Conservation (phyloP, 2,329 filamentous ascomycete genomes). For the Orbilia blumenaviensis region DNA sequence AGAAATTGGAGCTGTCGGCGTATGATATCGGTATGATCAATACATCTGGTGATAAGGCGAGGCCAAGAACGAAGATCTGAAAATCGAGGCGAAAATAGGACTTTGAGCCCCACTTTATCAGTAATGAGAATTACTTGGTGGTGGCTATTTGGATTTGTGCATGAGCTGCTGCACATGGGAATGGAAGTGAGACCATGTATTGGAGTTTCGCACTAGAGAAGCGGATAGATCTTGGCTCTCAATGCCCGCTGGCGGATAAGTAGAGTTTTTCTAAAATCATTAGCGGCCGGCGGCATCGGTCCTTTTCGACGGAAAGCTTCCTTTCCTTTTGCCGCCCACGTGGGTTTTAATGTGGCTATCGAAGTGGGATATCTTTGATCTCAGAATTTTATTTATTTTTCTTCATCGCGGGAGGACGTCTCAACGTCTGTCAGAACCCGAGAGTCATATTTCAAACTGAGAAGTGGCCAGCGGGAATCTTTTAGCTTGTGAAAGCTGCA, state of each 20-base stretch:
- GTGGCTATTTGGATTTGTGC: background rate
- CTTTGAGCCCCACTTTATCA: slow-evolving; percentile 31
- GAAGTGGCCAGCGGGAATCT: background rate
- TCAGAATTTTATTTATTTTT: no score
- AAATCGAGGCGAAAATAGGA: slow-evolving; percentile 29
- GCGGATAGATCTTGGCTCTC: slow-evolving; percentile 7
- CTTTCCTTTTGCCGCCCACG: slow-evolving; percentile 37
- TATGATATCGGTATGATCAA: background rate
- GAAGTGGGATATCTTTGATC: background rate
- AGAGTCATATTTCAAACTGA: background rate
- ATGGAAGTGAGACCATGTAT: slow-evolving; percentile 40
- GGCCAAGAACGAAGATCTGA: slow-evolving; percentile 25
- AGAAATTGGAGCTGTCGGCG: background rate
- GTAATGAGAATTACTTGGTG: slow-evolving; percentile 8
- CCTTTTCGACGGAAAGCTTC: slow-evolving; percentile 45
- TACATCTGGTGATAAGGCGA: slow-evolving; percentile 11
- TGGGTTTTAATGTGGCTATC: slow-evolving; percentile 6
- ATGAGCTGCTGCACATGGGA: slow-evolving; percentile 1
- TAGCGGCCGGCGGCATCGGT: slow-evolving; percentile 51
- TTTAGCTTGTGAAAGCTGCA: background rate
- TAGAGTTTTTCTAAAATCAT: slow-evolving; percentile 22
- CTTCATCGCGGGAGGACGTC: background rate
- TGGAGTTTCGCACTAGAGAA: slow-evolving; percentile 26
- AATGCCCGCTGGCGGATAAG: background rate
- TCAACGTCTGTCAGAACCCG: background rate